Percentiles rank a stretch among this genome's conserved stretches.
Conservation (phyloP, 2,329 filamentous ascomycete genomes). For the Magnaporthiopsis poae region DNA sequence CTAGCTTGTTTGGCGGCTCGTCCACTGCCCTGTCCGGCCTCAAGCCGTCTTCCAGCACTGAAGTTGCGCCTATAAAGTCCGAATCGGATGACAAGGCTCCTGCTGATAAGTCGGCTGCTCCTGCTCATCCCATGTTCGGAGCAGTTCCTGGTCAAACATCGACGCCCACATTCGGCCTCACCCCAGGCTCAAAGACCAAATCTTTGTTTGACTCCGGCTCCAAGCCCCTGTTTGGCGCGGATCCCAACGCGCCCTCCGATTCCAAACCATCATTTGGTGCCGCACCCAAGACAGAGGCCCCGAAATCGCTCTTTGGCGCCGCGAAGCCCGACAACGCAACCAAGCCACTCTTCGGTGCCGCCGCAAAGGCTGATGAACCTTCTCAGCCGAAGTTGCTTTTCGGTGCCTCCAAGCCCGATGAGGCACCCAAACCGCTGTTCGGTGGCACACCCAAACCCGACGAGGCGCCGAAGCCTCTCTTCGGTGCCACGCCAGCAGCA, state of each 20-base stretch:
- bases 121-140: slow-evolving; percentile 5
- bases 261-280: slow-evolving; percentile 27
- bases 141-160: slow-evolving; percentile 1
- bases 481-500: neutral
- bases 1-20: neutral
- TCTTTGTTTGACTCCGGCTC: slow-evolving; percentile 12
- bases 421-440: slow-evolving; percentile 9
- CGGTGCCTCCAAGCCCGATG: slow-evolving; percentile 6
- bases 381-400: slow-evolving; percentile 5
- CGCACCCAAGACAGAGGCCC: slow-evolving; percentile 10
- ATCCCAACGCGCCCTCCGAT: slow-evolving; percentile 7
- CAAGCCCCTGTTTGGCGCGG: slow-evolving; percentile 11
- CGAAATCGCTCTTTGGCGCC: slow-evolving; percentile 25
- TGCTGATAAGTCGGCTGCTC: neutral
- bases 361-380: neutral
- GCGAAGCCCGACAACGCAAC: slow-evolving; percentile 8
- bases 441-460: slow-evolving; percentile 7
- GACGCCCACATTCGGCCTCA: slow-evolving; percentile 1
- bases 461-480: slow-evolving; percentile 1
- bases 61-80: neutral
- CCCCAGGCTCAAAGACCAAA: slow-evolving; percentile 7
- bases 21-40: neutral
- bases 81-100: neutral
- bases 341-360: slow-evolving; percentile 25
- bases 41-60: neutral